Conservation (phyloP, 495 filamentous ascomycete genomes). For the Neurospora sp. region DNA sequence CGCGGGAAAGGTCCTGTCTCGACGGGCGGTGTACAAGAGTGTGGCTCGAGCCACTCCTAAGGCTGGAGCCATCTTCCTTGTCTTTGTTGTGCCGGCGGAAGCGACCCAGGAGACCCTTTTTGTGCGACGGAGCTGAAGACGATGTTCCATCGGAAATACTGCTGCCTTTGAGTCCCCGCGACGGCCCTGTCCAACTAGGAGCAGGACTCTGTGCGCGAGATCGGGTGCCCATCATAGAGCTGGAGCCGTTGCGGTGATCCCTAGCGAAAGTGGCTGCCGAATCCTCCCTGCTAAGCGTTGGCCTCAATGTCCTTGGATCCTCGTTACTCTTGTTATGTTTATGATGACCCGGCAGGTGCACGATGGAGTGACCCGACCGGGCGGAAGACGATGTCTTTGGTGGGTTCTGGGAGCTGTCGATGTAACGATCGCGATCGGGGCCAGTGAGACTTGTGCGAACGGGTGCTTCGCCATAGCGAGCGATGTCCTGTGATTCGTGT, state of each 20-base stretch:
- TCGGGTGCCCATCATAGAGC: conserved; percentile 24
- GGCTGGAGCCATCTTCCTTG: conserved; percentile 41
- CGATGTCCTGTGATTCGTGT: conserved; percentile 50
- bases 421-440: conserved; percentile 57
- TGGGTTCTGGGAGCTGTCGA: conserved; percentile 25
- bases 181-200: conserved; percentile 52
- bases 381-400: conserved; percentile 43
- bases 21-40: conserved; percentile 23
- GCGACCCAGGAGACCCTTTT: conserved; percentile 57
- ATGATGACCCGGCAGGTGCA: conserved; percentile 52
- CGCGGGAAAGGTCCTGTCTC: conserved; percentile 41
- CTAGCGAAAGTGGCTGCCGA: conserved; percentile 43
- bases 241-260: conserved; percentile 32
- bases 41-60: conserved; percentile 41
- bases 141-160: conserved; percentile 40
- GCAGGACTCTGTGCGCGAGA: conserved; percentile 67
- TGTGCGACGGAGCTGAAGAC: conserved; percentile 49
- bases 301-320: conserved; percentile 52
- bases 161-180: conserved; percentile 34
- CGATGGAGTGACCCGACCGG: conserved; percentile 41
- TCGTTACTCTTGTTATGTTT: conserved; percentile 71
- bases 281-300: conserved; percentile 61
- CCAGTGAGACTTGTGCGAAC: conserved; percentile 62
- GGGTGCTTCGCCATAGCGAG: conserved; percentile 72
- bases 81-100: conserved; percentile 48